phyloP scores from a whole-genome alignment of 2,329 filamentous ascomycete genomes.

The Sporothrix variecibatus region DNA sequence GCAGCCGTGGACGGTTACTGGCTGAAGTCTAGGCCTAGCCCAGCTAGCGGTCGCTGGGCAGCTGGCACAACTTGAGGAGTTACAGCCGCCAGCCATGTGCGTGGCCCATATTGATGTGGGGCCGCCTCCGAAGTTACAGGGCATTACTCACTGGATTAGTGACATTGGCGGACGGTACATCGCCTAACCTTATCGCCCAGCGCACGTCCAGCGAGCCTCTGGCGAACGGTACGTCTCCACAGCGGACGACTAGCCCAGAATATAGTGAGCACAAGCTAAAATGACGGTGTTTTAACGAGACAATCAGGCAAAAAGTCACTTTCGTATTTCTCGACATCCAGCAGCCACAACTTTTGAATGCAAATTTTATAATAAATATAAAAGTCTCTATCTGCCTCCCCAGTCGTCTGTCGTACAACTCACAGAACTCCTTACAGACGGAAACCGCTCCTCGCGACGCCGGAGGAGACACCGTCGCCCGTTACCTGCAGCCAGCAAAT shows the following conservation, averaged over 20 bases:
- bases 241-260: background rate
- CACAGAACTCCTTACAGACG: background rate
- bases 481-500: slow-evolving; percentile 21
- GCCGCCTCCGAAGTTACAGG: slow-evolving; percentile 1
- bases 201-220: background rate
- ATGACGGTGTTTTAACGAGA: background rate
- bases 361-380: background rate
- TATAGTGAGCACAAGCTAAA: background rate
- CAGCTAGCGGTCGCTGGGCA: slow-evolving; percentile 6
- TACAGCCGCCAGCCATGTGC: slow-evolving; percentile 7
- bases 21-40: background rate
- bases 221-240: background rate
- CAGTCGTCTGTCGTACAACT: background rate
- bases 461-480: background rate
- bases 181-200: background rate
- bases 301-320: background rate
- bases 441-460: background rate
- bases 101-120: background rate
- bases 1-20: slow-evolving; percentile 10
- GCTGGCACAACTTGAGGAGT: background rate
- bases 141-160: slow-evolving; percentile 7
- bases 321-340: background rate
- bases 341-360: background rate
- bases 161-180: background rate
- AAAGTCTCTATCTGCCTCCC: background rate